Percentiles rank a stretch among this genome's conserved stretches.
phyloP scores from a whole-genome alignment of 208 protist genomes.

The Trypanosoma platydactyli region DNA sequence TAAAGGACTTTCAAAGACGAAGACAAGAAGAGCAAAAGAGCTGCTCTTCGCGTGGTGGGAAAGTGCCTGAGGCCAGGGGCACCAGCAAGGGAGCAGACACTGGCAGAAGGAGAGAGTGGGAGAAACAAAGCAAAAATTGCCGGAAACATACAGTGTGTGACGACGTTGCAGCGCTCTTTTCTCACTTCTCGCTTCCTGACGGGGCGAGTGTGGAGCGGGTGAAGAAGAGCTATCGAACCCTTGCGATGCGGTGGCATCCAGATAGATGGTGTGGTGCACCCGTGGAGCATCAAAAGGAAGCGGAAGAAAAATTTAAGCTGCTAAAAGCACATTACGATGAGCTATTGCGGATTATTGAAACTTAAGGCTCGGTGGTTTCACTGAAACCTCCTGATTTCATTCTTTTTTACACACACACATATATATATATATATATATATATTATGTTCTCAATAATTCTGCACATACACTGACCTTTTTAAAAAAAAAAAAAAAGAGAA shows the following conservation, averaged over 20 bases:
- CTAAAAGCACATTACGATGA: constrained; percentile 70
- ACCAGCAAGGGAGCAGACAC: background rate
- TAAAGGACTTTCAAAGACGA: constrained; percentile 24
- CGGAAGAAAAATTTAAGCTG: constrained; percentile 64
- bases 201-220: constrained; percentile 23
- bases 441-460: no score
- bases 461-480: no score
- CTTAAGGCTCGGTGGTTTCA: background rate
- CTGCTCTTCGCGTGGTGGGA: background rate
- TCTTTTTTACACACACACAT: background rate
- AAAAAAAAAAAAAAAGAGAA: no score
- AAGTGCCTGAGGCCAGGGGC: background rate
- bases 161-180: constrained; percentile 18
- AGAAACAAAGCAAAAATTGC: constrained; percentile 4
- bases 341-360: constrained; percentile 38
- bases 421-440: constrained; percentile 1
- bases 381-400: background rate
- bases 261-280: constrained; percentile 61
- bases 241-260: constrained; percentile 80
- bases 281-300: constrained; percentile 29
- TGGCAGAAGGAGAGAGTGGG: constrained; percentile 1
- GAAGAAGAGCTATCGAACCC: constrained; percentile 46
- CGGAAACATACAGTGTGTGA: background rate
- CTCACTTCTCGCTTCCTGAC: constrained; percentile 20
- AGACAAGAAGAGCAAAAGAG: constrained; percentile 11